Percentiles rank a stretch among this genome's conserved stretches.
Evolutionary conservation across 371 early-diverging fungal genomes (phyloP).

Genomic region (Dichotomocladium elegans): DNA sequence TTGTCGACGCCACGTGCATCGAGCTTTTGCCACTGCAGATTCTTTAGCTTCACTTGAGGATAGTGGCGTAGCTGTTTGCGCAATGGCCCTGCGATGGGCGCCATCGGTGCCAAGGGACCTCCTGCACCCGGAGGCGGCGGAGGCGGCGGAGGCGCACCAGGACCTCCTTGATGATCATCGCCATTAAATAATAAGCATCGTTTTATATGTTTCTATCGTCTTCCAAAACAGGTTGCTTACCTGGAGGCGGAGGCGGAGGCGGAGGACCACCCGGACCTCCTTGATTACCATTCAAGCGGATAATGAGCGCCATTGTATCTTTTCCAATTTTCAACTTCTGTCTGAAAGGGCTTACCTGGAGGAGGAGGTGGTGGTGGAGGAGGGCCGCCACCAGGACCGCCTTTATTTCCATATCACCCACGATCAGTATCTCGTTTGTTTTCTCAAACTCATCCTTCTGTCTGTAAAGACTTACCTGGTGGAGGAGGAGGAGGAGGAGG

Average conservation of each 20-base stretch:
- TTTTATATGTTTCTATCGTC: too few species aligned
- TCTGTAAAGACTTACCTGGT: slow-evolving; percentile 2
- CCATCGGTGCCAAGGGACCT: slow-evolving; percentile 9
- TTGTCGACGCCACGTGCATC: slow-evolving; percentile 16
- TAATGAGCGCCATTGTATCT: not conserved
- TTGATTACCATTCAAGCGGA: not conserved
- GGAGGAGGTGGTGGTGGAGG: slow-evolving; percentile 14
- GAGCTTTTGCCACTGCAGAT: slow-evolving; percentile 36
- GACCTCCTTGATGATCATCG: not conserved
- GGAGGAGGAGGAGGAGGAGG: slow-evolving; percentile 16
- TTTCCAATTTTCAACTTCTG: too few species aligned
- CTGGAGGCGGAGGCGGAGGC: slow-evolving; percentile 8
- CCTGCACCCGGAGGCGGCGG: slow-evolving; percentile 18
- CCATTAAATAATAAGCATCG: not conserved
- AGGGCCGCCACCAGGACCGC: not conserved
- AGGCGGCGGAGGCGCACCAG: slow-evolving; percentile 19
- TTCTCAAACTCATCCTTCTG: not conserved
- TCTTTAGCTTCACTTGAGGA: slow-evolving; percentile 26
- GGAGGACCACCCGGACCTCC: slow-evolving; percentile 2
- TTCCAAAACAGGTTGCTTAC: too few species aligned
- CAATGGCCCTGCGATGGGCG: slow-evolving; percentile 6
- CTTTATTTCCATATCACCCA: not conserved
- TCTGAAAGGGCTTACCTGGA: slow-evolving; percentile 2
- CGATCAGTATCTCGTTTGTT: not conserved
- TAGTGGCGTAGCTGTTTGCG: slow-evolving; percentile 25